phyloP scores from a whole-genome alignment of 495 filamentous ascomycete genomes.

The Cudoniella acicularis region DNA sequence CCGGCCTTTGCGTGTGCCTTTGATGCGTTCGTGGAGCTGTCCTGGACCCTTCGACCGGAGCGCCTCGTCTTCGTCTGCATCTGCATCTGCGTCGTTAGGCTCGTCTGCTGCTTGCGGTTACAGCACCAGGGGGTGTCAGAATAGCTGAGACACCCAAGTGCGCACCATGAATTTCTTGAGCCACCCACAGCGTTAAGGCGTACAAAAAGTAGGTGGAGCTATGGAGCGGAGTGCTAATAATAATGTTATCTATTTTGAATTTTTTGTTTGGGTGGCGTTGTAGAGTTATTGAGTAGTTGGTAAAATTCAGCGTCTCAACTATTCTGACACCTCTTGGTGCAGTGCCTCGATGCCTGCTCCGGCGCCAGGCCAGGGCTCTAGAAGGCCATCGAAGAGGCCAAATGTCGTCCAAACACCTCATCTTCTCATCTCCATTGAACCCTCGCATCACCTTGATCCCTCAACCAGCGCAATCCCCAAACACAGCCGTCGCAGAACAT shows the following conservation, averaged over 20 bases:
- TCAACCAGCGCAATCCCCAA: not conserved
- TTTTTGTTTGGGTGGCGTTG: too few species aligned
- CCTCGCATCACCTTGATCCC: not conserved
- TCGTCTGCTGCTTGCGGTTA: not conserved
- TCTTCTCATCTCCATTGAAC: too few species aligned
- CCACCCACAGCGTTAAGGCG: too few species aligned
- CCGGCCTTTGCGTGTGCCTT: not conserved
- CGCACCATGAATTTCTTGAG: too few species aligned
- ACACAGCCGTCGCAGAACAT: not conserved
- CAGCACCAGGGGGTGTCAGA: too few species aligned
- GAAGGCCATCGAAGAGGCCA: not conserved
- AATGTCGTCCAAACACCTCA: not conserved
- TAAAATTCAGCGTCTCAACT: not conserved
- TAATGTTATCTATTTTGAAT: too few species aligned
- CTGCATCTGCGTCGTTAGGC: not conserved
- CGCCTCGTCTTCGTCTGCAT: not conserved
- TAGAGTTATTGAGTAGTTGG: too few species aligned
- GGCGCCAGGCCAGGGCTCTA: not conserved
- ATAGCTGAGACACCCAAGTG: too few species aligned
- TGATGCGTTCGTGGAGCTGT: not conserved
- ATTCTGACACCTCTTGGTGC: not conserved
- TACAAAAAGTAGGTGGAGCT: too few species aligned
- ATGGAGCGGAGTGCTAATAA: too few species aligned
- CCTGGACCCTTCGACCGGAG: not conserved
- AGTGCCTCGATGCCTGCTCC: not conserved